Percentiles rank a stretch among this genome's conserved stretches.
phyloP scores from a whole-genome alignment of 805 yeast species.

The Blastobotrys mokoenaii region DNA sequence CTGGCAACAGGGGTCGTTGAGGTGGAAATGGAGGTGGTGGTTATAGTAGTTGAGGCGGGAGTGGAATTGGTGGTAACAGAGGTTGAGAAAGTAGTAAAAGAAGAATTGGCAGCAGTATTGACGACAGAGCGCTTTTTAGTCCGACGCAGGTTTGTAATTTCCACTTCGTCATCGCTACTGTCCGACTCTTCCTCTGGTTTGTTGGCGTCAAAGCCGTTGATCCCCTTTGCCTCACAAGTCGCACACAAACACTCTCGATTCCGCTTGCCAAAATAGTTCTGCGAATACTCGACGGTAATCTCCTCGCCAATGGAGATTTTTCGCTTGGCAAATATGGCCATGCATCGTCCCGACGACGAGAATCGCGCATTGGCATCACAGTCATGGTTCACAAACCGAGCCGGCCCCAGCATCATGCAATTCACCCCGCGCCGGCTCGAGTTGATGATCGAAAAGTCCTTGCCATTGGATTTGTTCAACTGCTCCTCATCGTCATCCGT shows the following conservation, averaged over 20 bases:
- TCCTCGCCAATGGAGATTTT: constrained; percentile 38
- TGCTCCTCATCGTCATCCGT: constrained; percentile 28
- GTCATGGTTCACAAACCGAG: constrained; percentile 41
- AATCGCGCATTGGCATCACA: constrained; percentile 38
- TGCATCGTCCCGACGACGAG: constrained; percentile 22
- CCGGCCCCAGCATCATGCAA: constrained; percentile 41
- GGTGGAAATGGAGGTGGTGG: too few relatives aligned
- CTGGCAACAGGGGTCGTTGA: too few relatives aligned
- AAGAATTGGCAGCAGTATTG: too few relatives aligned
- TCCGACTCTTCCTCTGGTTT: not conserved
- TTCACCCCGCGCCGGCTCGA: constrained; percentile 28
- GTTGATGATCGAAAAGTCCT: constrained; percentile 38
- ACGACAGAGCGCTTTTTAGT: too few relatives aligned
- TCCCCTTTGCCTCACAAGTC: constrained; percentile 30
- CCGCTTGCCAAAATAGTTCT: constrained; percentile 35
- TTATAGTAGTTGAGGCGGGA: too few relatives aligned
- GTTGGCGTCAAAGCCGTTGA: constrained; percentile 21
- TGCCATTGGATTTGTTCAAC: constrained; percentile 16
- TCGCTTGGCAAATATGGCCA: constrained; percentile 30
- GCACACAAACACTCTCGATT: constrained; percentile 40
- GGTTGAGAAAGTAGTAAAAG: too few relatives aligned
- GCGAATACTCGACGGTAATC: constrained; percentile 37
- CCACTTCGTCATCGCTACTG: not conserved
- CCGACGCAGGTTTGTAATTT: not conserved
- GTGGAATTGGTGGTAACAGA: too few relatives aligned